These are phyloP conservation scores for Cercophora samala DNA, from an alignment of 495 filamentous ascomycete species.

Conservation along the genomic window DNA sequence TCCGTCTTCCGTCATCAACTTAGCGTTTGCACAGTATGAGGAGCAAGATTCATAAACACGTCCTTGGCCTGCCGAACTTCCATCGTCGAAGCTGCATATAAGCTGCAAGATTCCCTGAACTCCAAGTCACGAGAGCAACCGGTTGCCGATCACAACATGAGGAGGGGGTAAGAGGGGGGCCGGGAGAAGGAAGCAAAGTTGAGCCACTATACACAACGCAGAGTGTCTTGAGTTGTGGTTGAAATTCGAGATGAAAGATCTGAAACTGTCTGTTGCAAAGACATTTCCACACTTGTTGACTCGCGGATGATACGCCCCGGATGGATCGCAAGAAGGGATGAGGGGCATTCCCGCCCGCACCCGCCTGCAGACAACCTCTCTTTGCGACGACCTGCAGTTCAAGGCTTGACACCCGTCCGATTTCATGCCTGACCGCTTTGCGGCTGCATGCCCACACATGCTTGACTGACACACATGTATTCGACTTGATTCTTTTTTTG, in stretches of 20 bases:
- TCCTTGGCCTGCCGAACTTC: background rate
- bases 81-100: background rate
- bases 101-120: background rate
- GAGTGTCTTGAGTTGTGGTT: background rate
- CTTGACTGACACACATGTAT: background rate
- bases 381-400: slow-evolving; percentile 23
- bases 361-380: background rate
- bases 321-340: no score
- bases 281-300: no score
- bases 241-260: background rate
- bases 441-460: background rate
- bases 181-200: background rate
- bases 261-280: no score
- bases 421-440: slow-evolving; percentile 11
- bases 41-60: background rate
- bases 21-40: background rate
- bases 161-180: background rate
- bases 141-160: slow-evolving; percentile 19
- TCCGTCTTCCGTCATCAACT: background rate
- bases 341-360: no score
- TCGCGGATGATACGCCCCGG: no score
- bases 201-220: background rate
- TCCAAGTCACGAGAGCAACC: slow-evolving; percentile 17
- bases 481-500: no score
- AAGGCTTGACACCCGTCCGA: slow-evolving; percentile 10